Percentiles rank a stretch among this genome's conserved stretches.
Evolutionary conservation across 140 eudicot genomes (phyloP).

Genomic region (Oenanthe javanica): DNA sequence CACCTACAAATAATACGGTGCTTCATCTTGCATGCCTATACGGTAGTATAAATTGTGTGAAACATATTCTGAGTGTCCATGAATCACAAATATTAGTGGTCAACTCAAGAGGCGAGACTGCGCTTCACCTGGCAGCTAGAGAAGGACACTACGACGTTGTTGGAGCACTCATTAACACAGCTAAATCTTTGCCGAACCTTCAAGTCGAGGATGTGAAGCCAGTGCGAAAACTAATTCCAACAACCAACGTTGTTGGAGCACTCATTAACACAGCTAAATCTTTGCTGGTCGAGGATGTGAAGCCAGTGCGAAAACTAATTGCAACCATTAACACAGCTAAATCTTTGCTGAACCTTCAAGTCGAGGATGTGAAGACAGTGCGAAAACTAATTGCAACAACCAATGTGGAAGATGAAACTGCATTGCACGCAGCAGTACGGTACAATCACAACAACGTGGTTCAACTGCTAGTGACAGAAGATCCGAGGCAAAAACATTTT

Average conservation of each 20-base stretch:
- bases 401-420: background rate
- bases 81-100: background rate
- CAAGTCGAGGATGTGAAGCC: no score
- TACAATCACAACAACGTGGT: background rate
- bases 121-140: background rate
- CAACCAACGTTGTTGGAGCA: no score
- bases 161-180: background rate
- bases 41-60: no score
- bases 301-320: background rate
- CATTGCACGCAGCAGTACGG: conserved; percentile 13
- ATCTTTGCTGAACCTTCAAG: background rate
- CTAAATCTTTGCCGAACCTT: background rate
- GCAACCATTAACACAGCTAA: background rate
- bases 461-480: conserved; percentile 2
- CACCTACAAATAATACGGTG: background rate
- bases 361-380: background rate
- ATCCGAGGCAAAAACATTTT: background rate
- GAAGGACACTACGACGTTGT: background rate
- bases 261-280: background rate
- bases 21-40: no score
- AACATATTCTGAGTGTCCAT: no score
- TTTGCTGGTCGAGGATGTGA: no score
- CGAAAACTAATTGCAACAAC: background rate
- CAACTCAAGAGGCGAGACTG: background rate
- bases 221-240: background rate